phyloP scores from a whole-genome alignment of 805 yeast genomes.

The Scheffersomyces amazonensis region DNA sequence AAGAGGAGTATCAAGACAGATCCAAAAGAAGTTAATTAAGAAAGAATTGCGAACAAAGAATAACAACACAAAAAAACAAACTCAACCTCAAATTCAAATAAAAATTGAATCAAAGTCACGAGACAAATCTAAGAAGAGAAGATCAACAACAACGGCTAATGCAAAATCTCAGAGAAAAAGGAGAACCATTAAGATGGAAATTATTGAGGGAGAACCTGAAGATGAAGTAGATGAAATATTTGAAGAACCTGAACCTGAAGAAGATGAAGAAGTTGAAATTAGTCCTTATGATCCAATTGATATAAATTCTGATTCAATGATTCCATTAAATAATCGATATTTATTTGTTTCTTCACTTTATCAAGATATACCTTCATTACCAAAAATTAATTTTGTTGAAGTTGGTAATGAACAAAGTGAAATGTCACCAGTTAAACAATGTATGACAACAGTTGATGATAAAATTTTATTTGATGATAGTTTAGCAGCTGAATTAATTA shows the following conservation, averaged over 20 bases:
- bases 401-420: not conserved
- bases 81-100: slow-evolving; percentile 1
- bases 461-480: slow-evolving; percentile 24
- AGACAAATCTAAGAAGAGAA: slow-evolving; percentile 3
- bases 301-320: slow-evolving; percentile 28
- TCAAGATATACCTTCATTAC: slow-evolving; percentile 13
- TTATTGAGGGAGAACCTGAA: not conserved
- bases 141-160: too few relatives aligned
- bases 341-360: slow-evolving; percentile 32
- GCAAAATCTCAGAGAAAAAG: slow-evolving; percentile 8
- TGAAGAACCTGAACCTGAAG: slow-evolving; percentile 15
- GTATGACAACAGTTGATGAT: slow-evolving; percentile 16
- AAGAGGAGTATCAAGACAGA: slow-evolving; percentile 8
- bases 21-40: slow-evolving; percentile 9
- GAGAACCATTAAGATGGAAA: not conserved
- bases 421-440: slow-evolving; percentile 4
- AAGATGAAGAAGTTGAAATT: slow-evolving; percentile 23
- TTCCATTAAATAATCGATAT: slow-evolving; percentile 21
- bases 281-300: slow-evolving; percentile 41
- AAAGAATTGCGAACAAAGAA: not conserved
- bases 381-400: slow-evolving; percentile 15
- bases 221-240: slow-evolving; percentile 7
- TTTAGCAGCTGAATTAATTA: slow-evolving; percentile 29
- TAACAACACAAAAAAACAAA: slow-evolving; percentile 2
- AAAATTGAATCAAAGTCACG: slow-evolving; percentile 4